Evolutionary conservation across 2,329 filamentous ascomycete species (phyloP).

Genomic region (Aspergillus fumigatiaffinis): DNA sequence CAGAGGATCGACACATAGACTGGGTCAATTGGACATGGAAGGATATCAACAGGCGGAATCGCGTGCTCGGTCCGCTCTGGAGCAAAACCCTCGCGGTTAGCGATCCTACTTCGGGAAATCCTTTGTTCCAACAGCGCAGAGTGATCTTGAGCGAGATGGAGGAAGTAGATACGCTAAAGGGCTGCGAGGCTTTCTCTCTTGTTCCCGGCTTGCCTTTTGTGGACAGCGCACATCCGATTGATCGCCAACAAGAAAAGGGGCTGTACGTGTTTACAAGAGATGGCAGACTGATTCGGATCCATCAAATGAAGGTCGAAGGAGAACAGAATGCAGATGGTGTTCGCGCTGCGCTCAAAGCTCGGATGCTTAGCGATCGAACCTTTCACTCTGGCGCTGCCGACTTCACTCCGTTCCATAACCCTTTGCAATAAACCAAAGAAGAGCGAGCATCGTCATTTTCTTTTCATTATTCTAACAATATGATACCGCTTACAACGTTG

Average conservation of each 20-base stretch:
- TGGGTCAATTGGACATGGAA: conserved; percentile 54
- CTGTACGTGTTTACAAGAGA: conserved; percentile 38
- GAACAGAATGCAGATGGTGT: conserved; percentile 32
- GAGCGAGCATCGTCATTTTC: neutral
- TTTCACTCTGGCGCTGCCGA: conserved; percentile 22
- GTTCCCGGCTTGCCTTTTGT: conserved; percentile 38
- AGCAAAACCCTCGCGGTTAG: conserved; percentile 36
- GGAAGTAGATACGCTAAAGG: conserved; percentile 25
- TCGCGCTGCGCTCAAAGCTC: conserved; percentile 38
- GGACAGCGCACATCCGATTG: conserved; percentile 22
- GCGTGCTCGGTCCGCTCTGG: conserved; percentile 67
- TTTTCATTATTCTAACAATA: conserved; percentile 11
- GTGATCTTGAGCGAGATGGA: conserved; percentile 37
- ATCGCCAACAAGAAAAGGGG: conserved; percentile 22
- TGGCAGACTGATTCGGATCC: conserved; percentile 32
- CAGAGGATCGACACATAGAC: conserved; percentile 60
- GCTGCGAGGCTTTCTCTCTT: conserved; percentile 23
- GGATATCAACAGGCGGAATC: conserved; percentile 53
- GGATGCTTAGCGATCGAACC: conserved; percentile 31
- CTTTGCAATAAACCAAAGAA: conserved; percentile 22
- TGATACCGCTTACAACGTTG: conserved; percentile 13
- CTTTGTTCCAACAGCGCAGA: conserved; percentile 28
- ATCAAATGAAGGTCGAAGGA: conserved; percentile 40
- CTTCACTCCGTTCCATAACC: conserved; percentile 33
- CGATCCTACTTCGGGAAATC: conserved; percentile 13